Percentiles rank a stretch among this genome's conserved stretches.
Evolutionary conservation across 352 stramenopile species (phyloP).

Genomic region (Phytophthora sansomeana): DNA sequence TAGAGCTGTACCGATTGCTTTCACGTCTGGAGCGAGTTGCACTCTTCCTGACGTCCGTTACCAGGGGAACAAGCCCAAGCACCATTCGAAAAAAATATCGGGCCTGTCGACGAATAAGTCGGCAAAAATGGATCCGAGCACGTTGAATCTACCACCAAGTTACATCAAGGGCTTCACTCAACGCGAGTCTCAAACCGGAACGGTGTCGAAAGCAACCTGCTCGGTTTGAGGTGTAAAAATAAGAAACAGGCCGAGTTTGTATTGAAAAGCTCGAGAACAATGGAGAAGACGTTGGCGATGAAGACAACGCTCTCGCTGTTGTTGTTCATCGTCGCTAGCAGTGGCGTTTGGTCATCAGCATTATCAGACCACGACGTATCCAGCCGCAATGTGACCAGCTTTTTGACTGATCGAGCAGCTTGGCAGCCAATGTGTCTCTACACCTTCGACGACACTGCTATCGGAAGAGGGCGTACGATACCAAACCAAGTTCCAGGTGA

Average conservation of each 20-base stretch:
- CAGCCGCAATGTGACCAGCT: conserved; percentile 22
- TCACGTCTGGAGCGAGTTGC: no score
- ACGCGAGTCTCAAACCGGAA: no score
- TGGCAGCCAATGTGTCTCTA: conserved; percentile 52
- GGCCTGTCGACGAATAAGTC: conserved; percentile 13
- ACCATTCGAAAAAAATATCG: no score
- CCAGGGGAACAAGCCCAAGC: no score
- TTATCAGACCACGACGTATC: not conserved
- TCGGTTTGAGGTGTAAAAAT: conserved; percentile 14
- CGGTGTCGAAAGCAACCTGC: not conserved
- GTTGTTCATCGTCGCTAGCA: conserved; percentile 3
- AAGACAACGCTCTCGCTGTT: conserved; percentile 12
- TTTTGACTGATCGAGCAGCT: conserved; percentile 26
- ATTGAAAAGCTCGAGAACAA: not conserved
- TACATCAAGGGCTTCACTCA: no score
- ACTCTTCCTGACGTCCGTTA: no score
- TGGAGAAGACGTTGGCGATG: not conserved
- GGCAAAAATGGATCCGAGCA: not conserved
- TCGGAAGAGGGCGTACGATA: conserved; percentile 7
- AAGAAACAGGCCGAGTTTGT: conserved; percentile 24
- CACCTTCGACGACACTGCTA: conserved; percentile 34
- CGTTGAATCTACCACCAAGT: no score
- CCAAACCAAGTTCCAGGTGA: conserved; percentile 27
- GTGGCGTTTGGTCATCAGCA: not conserved
- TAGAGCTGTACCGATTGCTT: no score